phyloP scores from a whole-genome alignment of 2,329 filamentous ascomycete species.

The Mariannaea elegans region DNA sequence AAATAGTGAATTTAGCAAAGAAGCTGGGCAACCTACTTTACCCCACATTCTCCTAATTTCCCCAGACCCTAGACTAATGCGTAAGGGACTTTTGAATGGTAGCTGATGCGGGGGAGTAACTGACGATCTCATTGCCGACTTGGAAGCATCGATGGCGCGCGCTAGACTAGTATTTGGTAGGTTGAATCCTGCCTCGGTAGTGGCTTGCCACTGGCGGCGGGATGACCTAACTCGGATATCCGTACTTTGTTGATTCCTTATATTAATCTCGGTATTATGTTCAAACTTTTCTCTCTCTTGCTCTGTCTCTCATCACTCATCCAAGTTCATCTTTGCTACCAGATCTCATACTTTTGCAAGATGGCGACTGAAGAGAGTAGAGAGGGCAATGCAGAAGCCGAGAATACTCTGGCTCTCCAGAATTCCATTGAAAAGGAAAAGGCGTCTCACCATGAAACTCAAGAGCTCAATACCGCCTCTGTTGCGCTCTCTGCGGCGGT shows the following conservation, averaged over 20 bases:
- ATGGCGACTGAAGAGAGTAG: not conserved
- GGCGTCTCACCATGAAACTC: not conserved
- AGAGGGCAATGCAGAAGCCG: not conserved
- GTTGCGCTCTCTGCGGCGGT: conserved; percentile 19
- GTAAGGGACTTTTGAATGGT: not conserved
- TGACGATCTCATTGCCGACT: not conserved
- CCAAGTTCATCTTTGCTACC: too few species aligned
- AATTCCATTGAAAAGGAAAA: not conserved
- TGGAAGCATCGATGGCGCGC: not conserved
- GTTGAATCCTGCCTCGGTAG: too few species aligned
- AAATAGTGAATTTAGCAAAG: not conserved
- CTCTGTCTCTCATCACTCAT: too few species aligned
- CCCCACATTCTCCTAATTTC: conserved; percentile 13
- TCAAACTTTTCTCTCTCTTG: too few species aligned
- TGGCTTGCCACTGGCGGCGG: too few species aligned
- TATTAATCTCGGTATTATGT: too few species aligned
- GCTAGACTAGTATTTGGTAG: too few species aligned
- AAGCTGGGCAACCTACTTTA: not conserved
- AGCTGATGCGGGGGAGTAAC: too few species aligned
- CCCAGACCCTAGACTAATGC: conserved; percentile 13
- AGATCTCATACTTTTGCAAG: not conserved
- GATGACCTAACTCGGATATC: too few species aligned
- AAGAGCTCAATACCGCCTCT: conserved; percentile 11
- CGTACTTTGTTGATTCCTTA: too few species aligned
- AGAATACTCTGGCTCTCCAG: not conserved